phyloP scores from a whole-genome alignment of 306 rosid species.

The Dryas octopetala region DNA sequence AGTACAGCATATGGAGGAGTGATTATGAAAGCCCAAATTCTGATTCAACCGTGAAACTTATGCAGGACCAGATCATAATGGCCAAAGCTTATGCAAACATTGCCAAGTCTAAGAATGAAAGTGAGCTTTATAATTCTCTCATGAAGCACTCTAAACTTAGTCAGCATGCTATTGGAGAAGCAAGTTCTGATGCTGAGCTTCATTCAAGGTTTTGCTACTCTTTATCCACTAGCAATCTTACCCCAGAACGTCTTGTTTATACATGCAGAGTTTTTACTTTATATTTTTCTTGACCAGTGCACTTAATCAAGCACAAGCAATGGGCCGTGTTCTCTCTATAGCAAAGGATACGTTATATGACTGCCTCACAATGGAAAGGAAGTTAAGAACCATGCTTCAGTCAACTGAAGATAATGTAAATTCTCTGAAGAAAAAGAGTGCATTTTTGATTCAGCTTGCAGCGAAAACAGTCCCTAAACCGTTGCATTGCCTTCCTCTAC shows the following conservation, averaged over 20 bases:
- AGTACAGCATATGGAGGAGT: conserved; percentile 93
- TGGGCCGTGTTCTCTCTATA: conserved; percentile 82
- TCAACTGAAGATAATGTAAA: conserved; percentile 75
- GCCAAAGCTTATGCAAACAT: conserved; percentile 80
- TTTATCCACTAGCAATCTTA: conserved; percentile 25
- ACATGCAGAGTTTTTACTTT: conserved; percentile 32
- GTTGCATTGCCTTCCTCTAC: conserved; percentile 87
- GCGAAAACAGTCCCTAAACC: conserved; percentile 90
- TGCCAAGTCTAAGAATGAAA: conserved; percentile 78
- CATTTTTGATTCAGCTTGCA: conserved; percentile 88
- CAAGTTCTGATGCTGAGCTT: conserved; percentile 81
- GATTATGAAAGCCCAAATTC: conserved; percentile 85
- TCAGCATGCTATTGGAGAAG: conserved; percentile 76
- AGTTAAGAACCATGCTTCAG: conserved; percentile 87
- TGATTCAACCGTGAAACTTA: conserved; percentile 88
- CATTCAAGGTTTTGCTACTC: conserved; percentile 61
- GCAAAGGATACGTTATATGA: conserved; percentile 89
- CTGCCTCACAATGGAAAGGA: conserved; percentile 64
- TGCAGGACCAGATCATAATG: conserved; percentile 96
- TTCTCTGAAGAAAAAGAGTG: conserved; percentile 72
- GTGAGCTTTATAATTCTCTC: conserved; percentile 56
- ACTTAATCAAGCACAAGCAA: conserved; percentile 82
- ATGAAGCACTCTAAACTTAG: conserved; percentile 60
- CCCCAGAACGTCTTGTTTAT: conserved; percentile 24
- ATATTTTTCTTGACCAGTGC: conserved; percentile 52